Base-by-base conservation (phyloP, 768 basidiomycete genomes). In the Porphyrellus cyaneotinctus region DNA sequence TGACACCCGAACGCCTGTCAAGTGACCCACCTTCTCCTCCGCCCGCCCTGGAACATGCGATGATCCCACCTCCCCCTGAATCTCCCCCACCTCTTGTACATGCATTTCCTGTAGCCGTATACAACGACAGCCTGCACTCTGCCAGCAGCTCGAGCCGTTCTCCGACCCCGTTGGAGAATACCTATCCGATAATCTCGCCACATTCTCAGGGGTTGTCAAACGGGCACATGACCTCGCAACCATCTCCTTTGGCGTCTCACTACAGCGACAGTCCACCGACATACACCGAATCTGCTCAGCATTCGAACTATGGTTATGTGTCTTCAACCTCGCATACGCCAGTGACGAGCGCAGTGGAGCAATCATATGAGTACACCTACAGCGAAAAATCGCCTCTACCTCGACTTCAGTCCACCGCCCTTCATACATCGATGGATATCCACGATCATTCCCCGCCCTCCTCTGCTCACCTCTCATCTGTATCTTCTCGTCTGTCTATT, bases 401-500 rank as follows among this genome's bases (percentile, higher is more conserved):
- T 7, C 64, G 68, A 23, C 55, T 69, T n/a, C 70, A 71, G 45
- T 43, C 68, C 33, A n/a, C 59, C 33, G 51, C 71, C 2, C 66
- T 66, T 24, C 66, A 72, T 18, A 24, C 63, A 7, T 64, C 62
- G 18, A 52, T 67, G 49, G 63, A 65, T 43, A 47, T 70, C 23
- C 63, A 70, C 14, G 59, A 66, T 36, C 63, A 64, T 22, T 66
- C 68, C 42, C 74, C 54, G 51, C 71, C 66, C 12, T 53, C 66
- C 15, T 68, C 65, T 3, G 60, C 63, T 2, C 67, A 62, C 48
- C 64, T 66, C 9, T 62, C 72, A 0, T 64, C 78, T 5, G 67
- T 74, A 4, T 67, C 74, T 5, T 82, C 80, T n/a, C 77, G 82
- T 11, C 77, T 81, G 37, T 82, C 81, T 7, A 80, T 83, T 23